Conservation (phyloP, 192 early-diverging fungal species). For the Phycomyces nitens region DNA sequence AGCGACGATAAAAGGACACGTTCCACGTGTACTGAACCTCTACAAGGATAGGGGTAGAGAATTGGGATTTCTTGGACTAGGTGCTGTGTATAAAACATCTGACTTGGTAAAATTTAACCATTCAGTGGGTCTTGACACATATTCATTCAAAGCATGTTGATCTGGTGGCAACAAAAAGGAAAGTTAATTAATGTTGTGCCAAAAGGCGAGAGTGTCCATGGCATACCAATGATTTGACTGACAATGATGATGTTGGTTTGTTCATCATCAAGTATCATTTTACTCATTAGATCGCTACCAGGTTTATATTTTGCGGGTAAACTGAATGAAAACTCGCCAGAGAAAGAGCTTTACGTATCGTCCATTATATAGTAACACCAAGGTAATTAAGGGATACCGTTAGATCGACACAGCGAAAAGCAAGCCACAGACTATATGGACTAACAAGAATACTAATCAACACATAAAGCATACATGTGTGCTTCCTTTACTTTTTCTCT, state of each 20-base stretch:
- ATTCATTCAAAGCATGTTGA: conserved; percentile 6
- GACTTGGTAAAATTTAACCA: conserved; percentile 12
- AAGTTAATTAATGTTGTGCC: conserved; percentile 3
- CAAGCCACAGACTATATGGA: too few species aligned
- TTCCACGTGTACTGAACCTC: conserved; percentile 10
- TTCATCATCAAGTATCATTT: conserved; percentile 1
- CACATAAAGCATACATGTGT: too few species aligned
- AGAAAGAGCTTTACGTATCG: neutral
- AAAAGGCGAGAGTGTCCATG: neutral
- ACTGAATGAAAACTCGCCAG: neutral
- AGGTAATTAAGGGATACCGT: too few species aligned
- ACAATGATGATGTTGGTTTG: neutral
- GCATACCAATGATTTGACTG: neutral
- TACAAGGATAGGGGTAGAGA: conserved; percentile 11
- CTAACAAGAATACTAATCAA: too few species aligned
- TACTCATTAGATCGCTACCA: neutral
- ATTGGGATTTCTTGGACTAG: conserved; percentile 7
- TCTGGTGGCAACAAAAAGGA: neutral
- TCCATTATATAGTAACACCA: too few species aligned
- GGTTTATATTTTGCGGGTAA: conserved; percentile 1
- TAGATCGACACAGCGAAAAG: too few species aligned
- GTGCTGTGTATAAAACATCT: conserved; percentile 3
- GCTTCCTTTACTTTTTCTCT: too few species aligned
- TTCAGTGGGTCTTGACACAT: conserved; percentile 5
- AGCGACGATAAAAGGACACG: conserved; percentile 15